phyloP scores from a whole-genome alignment of 2,329 filamentous ascomycete species.

The Tolypocladium tundrense region DNA sequence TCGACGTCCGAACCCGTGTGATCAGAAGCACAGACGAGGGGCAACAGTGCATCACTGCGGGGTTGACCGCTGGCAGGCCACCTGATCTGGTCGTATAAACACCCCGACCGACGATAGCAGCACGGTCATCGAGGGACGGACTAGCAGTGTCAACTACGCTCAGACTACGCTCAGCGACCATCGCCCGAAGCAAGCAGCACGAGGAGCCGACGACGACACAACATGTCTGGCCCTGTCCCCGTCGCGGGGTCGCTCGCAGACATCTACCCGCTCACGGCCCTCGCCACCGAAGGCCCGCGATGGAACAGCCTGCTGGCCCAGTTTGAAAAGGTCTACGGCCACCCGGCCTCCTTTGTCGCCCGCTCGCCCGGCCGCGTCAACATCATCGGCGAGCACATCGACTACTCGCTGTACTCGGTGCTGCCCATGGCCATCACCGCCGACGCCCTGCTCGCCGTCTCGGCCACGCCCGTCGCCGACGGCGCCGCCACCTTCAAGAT shows the following conservation, averaged over 20 bases:
- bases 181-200: neutral
- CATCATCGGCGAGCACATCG: conserved; percentile 98
- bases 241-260: conserved; percentile 64
- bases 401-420: conserved; percentile 95
- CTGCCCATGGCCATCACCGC: conserved; percentile 91
- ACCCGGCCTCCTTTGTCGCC: conserved; percentile 67
- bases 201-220: neutral
- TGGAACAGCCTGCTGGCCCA: conserved; percentile 64
- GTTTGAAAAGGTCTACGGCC: conserved; percentile 63
- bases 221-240: conserved; percentile 54
- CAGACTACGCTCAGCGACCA: no score
- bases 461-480: conserved; percentile 37
- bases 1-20: neutral
- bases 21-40: neutral
- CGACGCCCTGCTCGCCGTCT: conserved; percentile 81
- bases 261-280: conserved; percentile 70
- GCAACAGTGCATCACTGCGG: neutral
- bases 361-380: conserved; percentile 92
- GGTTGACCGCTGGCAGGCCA: neutral
- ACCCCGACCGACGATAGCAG: neutral
- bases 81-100: neutral
- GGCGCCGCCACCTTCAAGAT: conserved; percentile 50
- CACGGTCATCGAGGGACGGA: neutral
- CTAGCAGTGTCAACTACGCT: neutral
- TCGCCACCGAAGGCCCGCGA: conserved; percentile 56